Evolutionary conservation across 116 monocot genomes (phyloP), one percentile per base, ranked within the genome.

Genomic region (Phalaenopsis hybrid): DNA sequence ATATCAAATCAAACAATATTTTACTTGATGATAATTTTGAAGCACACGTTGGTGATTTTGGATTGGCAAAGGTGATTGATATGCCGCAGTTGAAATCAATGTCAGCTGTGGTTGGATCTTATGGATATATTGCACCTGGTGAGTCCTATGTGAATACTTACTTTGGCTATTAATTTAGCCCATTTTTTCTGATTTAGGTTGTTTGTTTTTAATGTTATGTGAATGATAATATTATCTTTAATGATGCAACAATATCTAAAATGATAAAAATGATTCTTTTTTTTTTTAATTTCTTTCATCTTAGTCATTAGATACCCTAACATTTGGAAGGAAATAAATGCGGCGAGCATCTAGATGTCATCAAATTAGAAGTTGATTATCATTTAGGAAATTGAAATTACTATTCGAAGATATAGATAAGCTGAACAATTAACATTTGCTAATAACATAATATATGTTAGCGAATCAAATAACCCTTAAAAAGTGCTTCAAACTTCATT

Each of bases 1-100:
- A 95, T 86, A 95, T 95, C 50, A 95, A 95, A 83, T 95, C 95
- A 34, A 95, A 91, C 76, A 95, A 95, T 77, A 95, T 95, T 46
- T 77, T 95, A 43, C 87, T 95, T 28, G 88, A 95, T 85, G 95
- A 93, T 44, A 93, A 93, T 80, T 93, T 88, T 79, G 95, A 93
- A 85, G 93, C 95, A 25, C 95, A 89, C 84, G 95, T 95, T 58
- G 95, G 95, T 45, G 95, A 95, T 78, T 95, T 95, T 84, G 95
- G 95, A 44, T 85, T 95, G 76, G 95, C 95, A 11, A 95, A 95
- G 79, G 95, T 41, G 41, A 41, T 41, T 41, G 41, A 41, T 41
- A 41, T 41, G 41, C 41, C 41, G 4, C 4, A 41, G 4, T 41
- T 41, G 4, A 41, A 41, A 41, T 41, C 4, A 41, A 41, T 41